Base-by-base conservation (phyloP, 495 filamentous ascomycete species). In the Thozetella sp. region DNA sequence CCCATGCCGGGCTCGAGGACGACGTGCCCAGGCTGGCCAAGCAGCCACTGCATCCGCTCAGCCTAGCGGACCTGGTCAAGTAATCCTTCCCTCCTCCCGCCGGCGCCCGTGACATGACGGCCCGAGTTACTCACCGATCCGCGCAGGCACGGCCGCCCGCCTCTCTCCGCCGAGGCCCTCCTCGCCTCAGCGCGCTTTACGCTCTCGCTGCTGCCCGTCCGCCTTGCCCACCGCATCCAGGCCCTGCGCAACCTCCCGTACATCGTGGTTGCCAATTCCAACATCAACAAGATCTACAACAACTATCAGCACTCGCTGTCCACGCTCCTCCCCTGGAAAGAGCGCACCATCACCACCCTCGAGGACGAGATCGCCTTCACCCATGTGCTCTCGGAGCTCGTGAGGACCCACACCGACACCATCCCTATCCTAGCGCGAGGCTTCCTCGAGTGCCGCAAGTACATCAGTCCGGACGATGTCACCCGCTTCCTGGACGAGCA, bases 211-310 rank as follows among this genome's bases (percentile, higher is more conserved):
- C 88, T 97, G 27, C 95, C 95, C 17, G 89, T 93, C 56, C 91
- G 95, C n/a, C 86, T 99, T 17, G 96, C 95, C 2, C 93, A 95
- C 67, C 92, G 95, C 37, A 95, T 98, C 51, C 89, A 97, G 72
- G 90, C 91, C 1, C 76, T 99, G 13, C 88, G 94, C 56, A 97
- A 96, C 74, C 85, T 99, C 2, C 96, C 95, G 1, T 99, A 91
- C 74, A 99, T 99, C 66, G 93, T 99, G 50, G 95, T 99, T 19
- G 93, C 94, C 0, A 98, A 98, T 71, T 91, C 93, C 1, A 90
- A 97, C 67, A 91, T 98, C 55, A 88, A 89, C 26, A 87, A 86
- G 62, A 98, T 99, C 57, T 97, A 97, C 77, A 85, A 90, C 68
- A 97, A 97, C 74, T 99, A 99, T 74, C 76, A 94, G 43, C 93